Percentiles rank a stretch among this genome's conserved stretches.
Evolutionary conservation across 345 rosid genomes (phyloP).

Genomic region (Limnanthes douglasii): DNA sequence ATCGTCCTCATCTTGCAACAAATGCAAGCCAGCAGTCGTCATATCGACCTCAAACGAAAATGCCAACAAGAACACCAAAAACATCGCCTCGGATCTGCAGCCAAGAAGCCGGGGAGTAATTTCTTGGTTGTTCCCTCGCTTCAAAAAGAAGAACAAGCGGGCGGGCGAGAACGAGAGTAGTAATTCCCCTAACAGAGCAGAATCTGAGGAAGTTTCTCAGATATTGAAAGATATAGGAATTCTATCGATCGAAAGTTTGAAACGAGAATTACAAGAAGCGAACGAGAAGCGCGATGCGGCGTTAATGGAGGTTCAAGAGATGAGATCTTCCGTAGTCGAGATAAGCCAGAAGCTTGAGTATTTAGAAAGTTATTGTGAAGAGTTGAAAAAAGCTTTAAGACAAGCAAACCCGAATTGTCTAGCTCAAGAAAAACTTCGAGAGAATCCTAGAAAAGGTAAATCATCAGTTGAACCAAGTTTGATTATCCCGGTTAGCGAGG

Average conservation of each 20-base stretch:
- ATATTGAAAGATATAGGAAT: constrained; percentile 40
- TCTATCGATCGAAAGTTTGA: constrained; percentile 46
- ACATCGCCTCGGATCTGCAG: no score
- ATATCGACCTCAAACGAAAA: no score
- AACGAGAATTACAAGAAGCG: constrained; percentile 66
- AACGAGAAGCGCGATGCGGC: constrained; percentile 67
- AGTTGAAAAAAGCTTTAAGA: constrained; percentile 60
- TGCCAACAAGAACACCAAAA: constrained; percentile 22
- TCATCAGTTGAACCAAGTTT: constrained; percentile 2
- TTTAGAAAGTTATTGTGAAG: constrained; percentile 71
- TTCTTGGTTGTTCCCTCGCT: constrained; percentile 71
- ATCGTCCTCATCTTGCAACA: constrained; percentile 58
- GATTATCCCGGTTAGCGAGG: constrained; percentile 71
- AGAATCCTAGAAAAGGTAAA: constrained; percentile 7
- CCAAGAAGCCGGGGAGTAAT: constrained; percentile 48
- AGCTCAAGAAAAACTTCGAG: constrained; percentile 4
- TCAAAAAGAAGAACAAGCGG: constrained; percentile 57
- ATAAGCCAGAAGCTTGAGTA: constrained; percentile 68
- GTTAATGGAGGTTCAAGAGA: constrained; percentile 47
- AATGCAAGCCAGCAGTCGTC: constrained; percentile 35
- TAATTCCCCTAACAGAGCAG: constrained; percentile 45
- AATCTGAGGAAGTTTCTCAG: constrained; percentile 71
- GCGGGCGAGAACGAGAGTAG: constrained; percentile 12
- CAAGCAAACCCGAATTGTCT: constrained; percentile 54
- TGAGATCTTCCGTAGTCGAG: constrained; percentile 66